Evolutionary conservation across 1,284 basidiomycete species (phyloP).

Genomic region (Sanghuangporus weigelae): DNA sequence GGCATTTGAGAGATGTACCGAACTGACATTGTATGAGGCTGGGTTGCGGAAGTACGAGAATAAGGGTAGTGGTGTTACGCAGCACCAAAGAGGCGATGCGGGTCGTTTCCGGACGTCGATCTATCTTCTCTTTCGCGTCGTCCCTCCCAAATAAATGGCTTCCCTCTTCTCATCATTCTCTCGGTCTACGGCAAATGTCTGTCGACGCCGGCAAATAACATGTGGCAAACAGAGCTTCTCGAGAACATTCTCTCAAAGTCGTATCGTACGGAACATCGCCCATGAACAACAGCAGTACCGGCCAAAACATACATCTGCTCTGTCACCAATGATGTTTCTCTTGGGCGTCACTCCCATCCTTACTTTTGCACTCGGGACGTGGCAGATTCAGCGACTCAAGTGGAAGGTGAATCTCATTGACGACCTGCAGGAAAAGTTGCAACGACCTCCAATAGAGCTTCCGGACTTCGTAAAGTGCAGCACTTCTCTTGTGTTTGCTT

Average conservation of each 20-base stretch:
- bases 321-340: slow-evolving; percentile 72
- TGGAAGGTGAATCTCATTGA: slow-evolving; percentile 97
- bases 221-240: neutral
- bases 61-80: neutral
- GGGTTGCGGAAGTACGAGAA: neutral
- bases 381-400: slow-evolving; percentile 88
- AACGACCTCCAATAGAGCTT: slow-evolving; percentile 72
- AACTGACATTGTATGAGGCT: slow-evolving; percentile 4
- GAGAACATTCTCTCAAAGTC: slow-evolving; percentile 6
- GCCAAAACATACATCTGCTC: slow-evolving; percentile 49
- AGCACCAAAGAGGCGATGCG: neutral
- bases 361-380: slow-evolving; percentile 88
- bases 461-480: slow-evolving; percentile 89
- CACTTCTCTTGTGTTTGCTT: slow-evolving; percentile 5
- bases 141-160: neutral
- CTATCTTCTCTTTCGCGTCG: neutral
- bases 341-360: slow-evolving; percentile 87
- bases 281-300: slow-evolving; percentile 35
- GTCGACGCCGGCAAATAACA: neutral
- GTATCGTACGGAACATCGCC: neutral
- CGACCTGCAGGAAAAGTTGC: slow-evolving; percentile 89
- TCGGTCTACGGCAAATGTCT: neutral
- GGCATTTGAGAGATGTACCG: neutral
- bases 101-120: neutral
- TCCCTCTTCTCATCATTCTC: slow-evolving; percentile 5